Evolutionary conservation across 148 eudicot species (phyloP).

Genomic region (Fagopyrum homotropicum): DNA sequence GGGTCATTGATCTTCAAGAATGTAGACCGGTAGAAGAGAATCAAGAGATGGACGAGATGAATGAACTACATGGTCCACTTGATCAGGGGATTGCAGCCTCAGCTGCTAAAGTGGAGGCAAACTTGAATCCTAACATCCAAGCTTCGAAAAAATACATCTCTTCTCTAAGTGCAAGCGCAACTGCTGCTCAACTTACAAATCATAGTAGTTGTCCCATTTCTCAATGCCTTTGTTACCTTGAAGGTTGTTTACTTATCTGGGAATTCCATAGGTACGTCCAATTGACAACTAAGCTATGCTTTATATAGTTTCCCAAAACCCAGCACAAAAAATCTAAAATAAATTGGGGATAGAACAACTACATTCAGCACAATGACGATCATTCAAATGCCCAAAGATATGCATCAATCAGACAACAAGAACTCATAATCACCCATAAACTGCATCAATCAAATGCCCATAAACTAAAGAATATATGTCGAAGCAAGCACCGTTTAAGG

Average conservation of each 20-base stretch:
- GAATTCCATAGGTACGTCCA: slow-evolving; percentile 69
- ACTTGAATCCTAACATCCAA: slow-evolving; percentile 55
- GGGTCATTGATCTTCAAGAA: slow-evolving; percentile 76
- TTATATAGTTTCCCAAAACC: neutral
- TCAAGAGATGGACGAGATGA: neutral
- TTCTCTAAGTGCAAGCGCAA: slow-evolving; percentile 57
- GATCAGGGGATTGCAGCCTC: slow-evolving; percentile 21
- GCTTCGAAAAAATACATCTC: slow-evolving; percentile 72
- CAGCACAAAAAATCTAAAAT: too few species aligned
- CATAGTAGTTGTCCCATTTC: slow-evolving; percentile 81
- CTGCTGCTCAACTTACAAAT: slow-evolving; percentile 71
- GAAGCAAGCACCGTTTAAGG: too few species aligned
- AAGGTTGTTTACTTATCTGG: slow-evolving; percentile 82
- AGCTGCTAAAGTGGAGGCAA: slow-evolving; percentile 30
- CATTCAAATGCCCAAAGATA: too few species aligned
- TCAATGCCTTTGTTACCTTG: slow-evolving; percentile 79
- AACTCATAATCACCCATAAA: too few species aligned
- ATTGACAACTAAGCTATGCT: neutral
- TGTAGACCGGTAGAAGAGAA: slow-evolving; percentile 44
- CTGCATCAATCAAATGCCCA: too few species aligned
- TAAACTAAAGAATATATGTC: too few species aligned
- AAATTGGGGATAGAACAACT: too few species aligned
- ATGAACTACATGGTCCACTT: slow-evolving; percentile 20
- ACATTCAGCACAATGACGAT: too few species aligned
- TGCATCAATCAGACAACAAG: too few species aligned